Base-by-base conservation (phyloP, 805 yeast species). In the Kurtzmaniella cleridarum region DNA sequence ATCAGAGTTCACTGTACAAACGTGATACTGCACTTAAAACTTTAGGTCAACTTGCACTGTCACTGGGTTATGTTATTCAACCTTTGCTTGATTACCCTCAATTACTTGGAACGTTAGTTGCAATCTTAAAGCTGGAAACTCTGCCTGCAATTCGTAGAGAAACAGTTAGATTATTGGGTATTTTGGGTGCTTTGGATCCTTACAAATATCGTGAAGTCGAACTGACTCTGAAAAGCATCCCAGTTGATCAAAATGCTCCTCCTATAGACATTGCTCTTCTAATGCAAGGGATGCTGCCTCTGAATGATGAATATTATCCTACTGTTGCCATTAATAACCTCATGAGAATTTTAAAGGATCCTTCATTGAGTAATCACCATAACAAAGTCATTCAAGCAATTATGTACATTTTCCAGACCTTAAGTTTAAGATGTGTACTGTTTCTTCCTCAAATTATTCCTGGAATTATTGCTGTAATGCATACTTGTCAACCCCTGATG, bases 141-240 rank as follows among this genome's bases (percentile, higher is more conserved):
- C 78, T 95, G 0, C 75, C 82, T 2, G 64, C 75, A 3, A 80
- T 87, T 6, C 78, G 93, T 52, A 69, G 96, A 41, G 98, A 93
- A 57, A 84, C 96, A 0, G 95, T 93, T 1, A 74, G 91, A 46
- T 62, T 93, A 17, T 67, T 93, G 41, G 99, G 99, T 54, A 89
- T 90, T 27, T 66, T 93, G 31, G 99, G 99, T 46, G 98, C 98
- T 0, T 66, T 93, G 35, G 98, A 93, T 60, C 99, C 99, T 1
- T 93, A 91, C 56, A 90, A 87, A 54, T 95, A 89, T 49, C 78
- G 96, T 40, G 96, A 88, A 50, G 86, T 90, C 8, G 98, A 90
- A 55, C 81, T 86, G 41, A 72, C 71, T 1, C 75, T 83, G 1
- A 78, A 75, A 51, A 69, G 48, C 32, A 62, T 62, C 5, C 67